Base-by-base conservation (phyloP, 352 stramenopile genomes). In the Globisporangium camurandrum region DNA sequence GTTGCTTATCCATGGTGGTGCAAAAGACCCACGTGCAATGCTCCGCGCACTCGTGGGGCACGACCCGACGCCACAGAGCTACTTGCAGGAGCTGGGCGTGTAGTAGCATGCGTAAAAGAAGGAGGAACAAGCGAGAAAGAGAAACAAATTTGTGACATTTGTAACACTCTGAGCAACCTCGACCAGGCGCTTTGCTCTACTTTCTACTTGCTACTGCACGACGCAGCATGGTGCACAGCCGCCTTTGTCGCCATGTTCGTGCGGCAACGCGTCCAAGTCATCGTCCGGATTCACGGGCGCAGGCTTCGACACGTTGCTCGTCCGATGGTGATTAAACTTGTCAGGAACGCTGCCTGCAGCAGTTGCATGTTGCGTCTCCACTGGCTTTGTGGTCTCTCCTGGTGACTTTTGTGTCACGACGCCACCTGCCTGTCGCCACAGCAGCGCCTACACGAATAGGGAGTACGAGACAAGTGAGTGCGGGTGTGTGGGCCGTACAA, bases 11-110 rank as follows among this genome's bases (percentile, higher is more conserved):
- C 83, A 95, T 46, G 88, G 88, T n/a, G 88, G 88, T 10, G 86
- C 84, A 17, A 90, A 84, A 38, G 85, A 95, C 47, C 86, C 88
- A 2, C 88, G 91, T 38, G 69, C 84, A 44, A 89, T 97, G 46
- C 57, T 97, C 2, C 27, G 56, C 7, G 70, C 75, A 23, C 64
- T 96, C 46, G 51, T 97, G 20, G 84, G 82, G 7, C 64, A 61
- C 3, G 49, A 64, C 19, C 75, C 82, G 39, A 86, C 80, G 37
- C 66, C 71, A 1, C 38, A 51, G 33, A 87, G 64, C 48, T 93
- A 88, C 56, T 46, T 93, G 44, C 57, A 75, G 41, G 82, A 93
- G 63, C 61, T 93, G 31, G 79, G 75, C 19, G 67, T 93, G 11
- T 73, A 31, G n/a, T 30, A 14, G 14, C 16, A 16, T 33, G 16